Percentiles rank a stretch among this genome's conserved stretches.
Conservation (phyloP, 208 protist species). For the Porcisia deanei region DNA sequence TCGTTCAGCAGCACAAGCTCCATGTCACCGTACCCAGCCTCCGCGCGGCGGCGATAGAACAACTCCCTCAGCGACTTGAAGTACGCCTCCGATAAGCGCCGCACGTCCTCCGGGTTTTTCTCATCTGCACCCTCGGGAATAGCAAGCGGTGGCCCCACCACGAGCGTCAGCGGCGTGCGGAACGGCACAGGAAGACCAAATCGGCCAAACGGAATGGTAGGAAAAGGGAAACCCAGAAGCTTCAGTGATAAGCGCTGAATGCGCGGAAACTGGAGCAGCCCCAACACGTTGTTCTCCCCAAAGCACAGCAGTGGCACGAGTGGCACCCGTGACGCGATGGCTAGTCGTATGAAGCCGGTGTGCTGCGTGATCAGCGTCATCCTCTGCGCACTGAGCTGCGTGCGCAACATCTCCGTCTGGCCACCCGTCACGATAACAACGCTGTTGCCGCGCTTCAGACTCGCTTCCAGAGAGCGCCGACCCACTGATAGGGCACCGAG, state of each 20-base stretch:
- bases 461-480: constrained; percentile 51
- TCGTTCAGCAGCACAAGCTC: constrained; percentile 63
- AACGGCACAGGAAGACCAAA: constrained; percentile 73
- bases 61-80: constrained; percentile 60
- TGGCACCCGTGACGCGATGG: constrained; percentile 58
- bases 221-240: constrained; percentile 80
- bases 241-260: constrained; percentile 75
- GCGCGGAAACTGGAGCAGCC: constrained; percentile 56
- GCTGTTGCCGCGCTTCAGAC: constrained; percentile 67
- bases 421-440: constrained; percentile 82
- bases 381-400: constrained; percentile 35
- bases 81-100: constrained; percentile 51
- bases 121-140: constrained; percentile 55
- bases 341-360: constrained; percentile 78
- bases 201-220: constrained; percentile 72
- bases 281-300: constrained; percentile 79
- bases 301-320: constrained; percentile 87
- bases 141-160: constrained; percentile 66
- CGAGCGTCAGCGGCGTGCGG: constrained; percentile 56
- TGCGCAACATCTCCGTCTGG: constrained; percentile 86
- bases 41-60: constrained; percentile 73
- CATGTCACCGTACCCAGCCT: constrained; percentile 79
- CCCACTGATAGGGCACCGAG: constrained; percentile 65
- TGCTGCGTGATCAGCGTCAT: constrained; percentile 82
- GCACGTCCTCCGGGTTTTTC: constrained; percentile 64